Evolutionary conservation across 257 asterid species (phyloP).

Genomic region (Jacaranda copaia): DNA sequence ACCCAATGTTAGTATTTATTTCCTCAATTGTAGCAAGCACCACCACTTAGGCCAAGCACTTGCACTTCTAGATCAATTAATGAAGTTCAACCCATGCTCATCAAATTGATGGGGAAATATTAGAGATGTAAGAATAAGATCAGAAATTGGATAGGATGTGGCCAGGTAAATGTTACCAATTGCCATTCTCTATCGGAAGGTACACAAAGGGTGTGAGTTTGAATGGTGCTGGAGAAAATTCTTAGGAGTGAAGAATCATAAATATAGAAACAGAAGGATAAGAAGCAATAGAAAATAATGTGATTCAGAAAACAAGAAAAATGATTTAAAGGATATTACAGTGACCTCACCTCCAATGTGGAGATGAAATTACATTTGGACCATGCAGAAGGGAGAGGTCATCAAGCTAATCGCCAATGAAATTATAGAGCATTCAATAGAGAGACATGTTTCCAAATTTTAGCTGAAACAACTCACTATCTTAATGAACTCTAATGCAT

Average conservation of each 20-base stretch:
- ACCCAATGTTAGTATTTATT: neutral
- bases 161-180: neutral
- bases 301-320: conserved; percentile 20
- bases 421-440: conserved; percentile 6
- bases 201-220: too few species aligned
- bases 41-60: neutral
- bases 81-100: neutral
- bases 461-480: neutral
- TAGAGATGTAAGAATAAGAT: neutral
- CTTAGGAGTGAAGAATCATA: neutral
- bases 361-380: neutral
- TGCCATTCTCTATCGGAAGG: neutral
- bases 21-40: neutral
- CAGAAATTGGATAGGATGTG: neutral
- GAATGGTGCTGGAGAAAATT: too few species aligned
- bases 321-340: neutral
- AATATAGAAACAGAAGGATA: conserved; percentile 8
- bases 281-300: neutral
- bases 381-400: neutral
- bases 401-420: neutral
- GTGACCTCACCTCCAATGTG: neutral
- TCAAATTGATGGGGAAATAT: neutral
- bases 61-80: neutral
- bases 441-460: neutral
- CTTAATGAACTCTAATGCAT: neutral